A percentile compares a stretch with the other conserved stretches of the same genome.
Evolutionary conservation across 2,329 filamentous ascomycete species (phyloP).

Genomic region (Chalara sp.): DNA sequence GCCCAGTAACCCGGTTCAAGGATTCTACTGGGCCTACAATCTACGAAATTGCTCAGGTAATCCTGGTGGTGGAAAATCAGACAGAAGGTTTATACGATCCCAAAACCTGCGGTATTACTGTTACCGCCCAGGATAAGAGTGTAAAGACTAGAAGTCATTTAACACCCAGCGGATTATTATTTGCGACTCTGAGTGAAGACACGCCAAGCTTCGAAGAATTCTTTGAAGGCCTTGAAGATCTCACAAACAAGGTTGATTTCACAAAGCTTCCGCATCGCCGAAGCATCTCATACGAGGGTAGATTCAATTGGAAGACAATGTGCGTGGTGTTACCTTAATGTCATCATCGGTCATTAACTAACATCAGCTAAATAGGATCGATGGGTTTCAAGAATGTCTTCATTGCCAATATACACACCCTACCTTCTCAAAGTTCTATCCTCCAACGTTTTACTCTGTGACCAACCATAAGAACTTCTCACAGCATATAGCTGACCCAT

Average conservation of each 20-base stretch:
- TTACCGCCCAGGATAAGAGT: slow-evolving; percentile 22
- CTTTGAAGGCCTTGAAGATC: slow-evolving; percentile 42
- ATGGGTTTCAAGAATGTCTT: slow-evolving; percentile 52
- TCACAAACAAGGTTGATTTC: slow-evolving; percentile 45
- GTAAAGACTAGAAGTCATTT: slow-evolving; percentile 28
- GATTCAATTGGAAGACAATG: slow-evolving; percentile 56
- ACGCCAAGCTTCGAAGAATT: slow-evolving; percentile 44
- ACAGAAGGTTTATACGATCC: slow-evolving; percentile 14
- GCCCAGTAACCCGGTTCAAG: slow-evolving; percentile 43
- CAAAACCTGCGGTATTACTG: slow-evolving; percentile 31
- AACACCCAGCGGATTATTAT: slow-evolving; percentile 45
- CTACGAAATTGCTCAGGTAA: slow-evolving; percentile 44
- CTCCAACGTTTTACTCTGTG: slow-evolving; percentile 47
- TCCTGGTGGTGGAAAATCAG: slow-evolving; percentile 32
- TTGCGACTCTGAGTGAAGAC: slow-evolving; percentile 41
- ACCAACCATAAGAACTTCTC: slow-evolving; percentile 48
- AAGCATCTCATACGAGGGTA: slow-evolving; percentile 47
- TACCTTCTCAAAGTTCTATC: slow-evolving; percentile 46
- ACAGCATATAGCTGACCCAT: slow-evolving; percentile 47
- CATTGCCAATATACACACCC: slow-evolving; percentile 53
- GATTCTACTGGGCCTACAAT: slow-evolving; percentile 32
- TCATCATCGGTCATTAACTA: background rate
- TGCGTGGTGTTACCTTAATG: slow-evolving; percentile 14
- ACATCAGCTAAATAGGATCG: slow-evolving; percentile 33
- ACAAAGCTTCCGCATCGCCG: slow-evolving; percentile 43